phyloP scores from a whole-genome alignment of 768 basidiomycete species.

The Cantharellus anzutake region DNA sequence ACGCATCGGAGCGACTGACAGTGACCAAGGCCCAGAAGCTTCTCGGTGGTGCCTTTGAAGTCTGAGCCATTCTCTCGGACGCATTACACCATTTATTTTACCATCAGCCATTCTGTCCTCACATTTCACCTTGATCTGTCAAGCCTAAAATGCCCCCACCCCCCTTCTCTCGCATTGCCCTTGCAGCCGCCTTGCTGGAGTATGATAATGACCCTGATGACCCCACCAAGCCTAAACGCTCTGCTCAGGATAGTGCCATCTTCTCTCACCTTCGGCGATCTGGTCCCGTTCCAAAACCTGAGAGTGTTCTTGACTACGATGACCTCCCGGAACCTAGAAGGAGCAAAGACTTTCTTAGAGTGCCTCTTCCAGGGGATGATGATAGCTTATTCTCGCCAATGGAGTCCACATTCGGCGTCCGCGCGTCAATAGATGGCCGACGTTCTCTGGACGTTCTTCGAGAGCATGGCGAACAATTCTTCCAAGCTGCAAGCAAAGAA shows the following conservation, averaged over 20 bases:
- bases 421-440: not conserved
- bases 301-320: not conserved
- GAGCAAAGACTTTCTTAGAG: not conserved
- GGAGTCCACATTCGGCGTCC: not conserved
- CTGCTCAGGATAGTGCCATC: slow-evolving; percentile 10
- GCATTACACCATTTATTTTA: too few species aligned
- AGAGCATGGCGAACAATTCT: not conserved
- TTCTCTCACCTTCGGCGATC: slow-evolving; percentile 7
- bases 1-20: too few species aligned
- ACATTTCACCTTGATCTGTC: too few species aligned
- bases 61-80: too few species aligned
- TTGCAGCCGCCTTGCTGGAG: slow-evolving; percentile 1
- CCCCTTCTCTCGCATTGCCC: not conserved
- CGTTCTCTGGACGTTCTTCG: not conserved
- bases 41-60: too few species aligned
- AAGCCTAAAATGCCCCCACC: not conserved
- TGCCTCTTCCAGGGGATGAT: not conserved
- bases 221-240: slow-evolving; percentile 4
- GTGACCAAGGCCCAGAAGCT: too few species aligned
- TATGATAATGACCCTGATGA: slow-evolving; percentile 10
- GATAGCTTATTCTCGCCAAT: not conserved
- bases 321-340: not conserved
- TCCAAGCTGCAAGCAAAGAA: not conserved
- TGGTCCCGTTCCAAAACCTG: not conserved
- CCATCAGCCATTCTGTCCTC: too few species aligned